These are phyloP conservation scores for Cyberlindnera euphorbiae DNA, from an alignment of 805 yeast genomes.

Conservation along the genomic window DNA sequence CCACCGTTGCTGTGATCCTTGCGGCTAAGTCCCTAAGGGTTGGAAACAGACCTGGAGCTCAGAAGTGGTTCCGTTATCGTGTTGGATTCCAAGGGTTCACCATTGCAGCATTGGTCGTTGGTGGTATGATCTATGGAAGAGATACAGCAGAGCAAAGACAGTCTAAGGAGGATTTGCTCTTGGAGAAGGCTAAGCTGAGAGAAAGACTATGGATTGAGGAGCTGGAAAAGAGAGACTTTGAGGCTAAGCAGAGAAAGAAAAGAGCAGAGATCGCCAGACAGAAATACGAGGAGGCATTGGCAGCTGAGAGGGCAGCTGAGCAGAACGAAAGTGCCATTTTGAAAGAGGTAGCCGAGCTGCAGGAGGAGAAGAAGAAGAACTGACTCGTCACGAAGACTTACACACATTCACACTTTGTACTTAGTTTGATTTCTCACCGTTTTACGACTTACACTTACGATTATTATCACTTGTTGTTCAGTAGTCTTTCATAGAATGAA, in stretches of 20 bases:
- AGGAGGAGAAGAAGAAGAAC: background rate
- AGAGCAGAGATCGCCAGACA: conserved; percentile 60
- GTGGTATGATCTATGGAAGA: conserved; percentile 64
- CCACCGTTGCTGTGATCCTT: conserved; percentile 73
- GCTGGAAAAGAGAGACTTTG: conserved; percentile 79
- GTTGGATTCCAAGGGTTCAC: conserved; percentile 85
- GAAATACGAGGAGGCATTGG: conserved; percentile 36
- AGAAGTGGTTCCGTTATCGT: conserved; percentile 85
- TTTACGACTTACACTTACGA: no score
- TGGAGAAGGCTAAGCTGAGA: conserved; percentile 79
- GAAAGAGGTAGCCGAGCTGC: background rate
- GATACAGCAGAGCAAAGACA: conserved; percentile 40
- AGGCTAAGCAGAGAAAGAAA: conserved; percentile 59
- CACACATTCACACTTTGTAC: background rate
- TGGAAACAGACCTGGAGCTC: conserved; percentile 74
- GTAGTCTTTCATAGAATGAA: no score
- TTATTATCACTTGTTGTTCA: no score
- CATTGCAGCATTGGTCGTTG: conserved; percentile 73
- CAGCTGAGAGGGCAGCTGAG: conserved; percentile 35
- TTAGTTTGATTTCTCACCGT: no score
- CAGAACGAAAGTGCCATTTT: conserved; percentile 11
- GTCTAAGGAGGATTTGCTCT: conserved; percentile 58
- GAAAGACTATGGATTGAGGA: conserved; percentile 87
- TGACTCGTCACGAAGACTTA: background rate
- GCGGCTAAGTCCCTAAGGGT: conserved; percentile 72